Evolutionary conservation across 768 basidiomycete genomes (phyloP), one percentile per base, ranked within the genome.

Genomic region (Solioccasus polychromus): DNA sequence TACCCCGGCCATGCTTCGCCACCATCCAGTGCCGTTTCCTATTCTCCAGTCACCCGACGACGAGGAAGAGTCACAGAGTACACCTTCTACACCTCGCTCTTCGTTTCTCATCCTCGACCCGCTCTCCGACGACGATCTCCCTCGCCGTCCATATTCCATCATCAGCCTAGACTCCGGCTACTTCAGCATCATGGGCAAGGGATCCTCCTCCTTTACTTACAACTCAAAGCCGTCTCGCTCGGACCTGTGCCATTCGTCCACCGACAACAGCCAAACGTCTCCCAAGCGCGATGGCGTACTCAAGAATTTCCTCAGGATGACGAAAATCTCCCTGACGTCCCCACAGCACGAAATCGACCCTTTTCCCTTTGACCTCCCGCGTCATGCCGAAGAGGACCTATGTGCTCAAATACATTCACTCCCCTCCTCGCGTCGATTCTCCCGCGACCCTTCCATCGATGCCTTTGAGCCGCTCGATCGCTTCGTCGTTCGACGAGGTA

Each of bases 91-190:
- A 3, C 61, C 56, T 0, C 61, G 54, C 8, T 42, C 55, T 2
- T 68, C 63, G 1, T 49, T 55, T 19, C 30, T 51, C 10, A 24
- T 43, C 19, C 38, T 22, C 12, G 38, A 24, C 8, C 25, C 51
- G 2, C 50, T 20, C 1, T 22, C 25, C 30, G 20, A 40, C n/a
- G 25, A 50, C 35, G 39, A 47, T 31, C 31, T 23, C 35, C 37
- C 7, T 28, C 41, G 15, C 24, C 67, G 60, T 8, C 48, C 52
- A 3, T 41, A 19, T 34, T 64, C 66, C 17, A 8, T 58, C 7
- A 30, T 35, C 32, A 62, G 66, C 18, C 23, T 60, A 8, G 65
- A 67, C 44, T 68, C 62, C 3, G 62, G 58, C 10, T 68, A 60
- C 56, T 62, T 60, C 9, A 54, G 50, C 48, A 32, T 29, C 0